These are phyloP conservation scores for Blastobotrys elegans DNA, from an alignment of 1,139 yeast genomes.

Conservation along the genomic window DNA sequence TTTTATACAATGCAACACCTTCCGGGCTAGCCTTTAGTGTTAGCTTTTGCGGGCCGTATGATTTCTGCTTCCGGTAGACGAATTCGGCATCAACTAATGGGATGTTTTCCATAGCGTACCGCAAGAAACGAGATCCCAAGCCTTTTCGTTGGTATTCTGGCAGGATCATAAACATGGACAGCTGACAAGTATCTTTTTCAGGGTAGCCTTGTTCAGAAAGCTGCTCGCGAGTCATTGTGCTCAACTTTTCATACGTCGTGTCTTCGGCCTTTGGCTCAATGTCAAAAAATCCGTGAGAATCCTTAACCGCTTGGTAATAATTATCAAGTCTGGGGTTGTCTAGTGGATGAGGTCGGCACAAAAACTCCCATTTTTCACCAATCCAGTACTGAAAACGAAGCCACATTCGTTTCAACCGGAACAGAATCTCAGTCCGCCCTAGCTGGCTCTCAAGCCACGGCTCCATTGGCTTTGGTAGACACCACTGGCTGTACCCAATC, in stretches of 20 bases:
- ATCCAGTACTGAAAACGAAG: constrained; percentile 5
- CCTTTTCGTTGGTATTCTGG: constrained; percentile 13
- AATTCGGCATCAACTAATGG: constrained; percentile 6
- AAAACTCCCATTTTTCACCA: constrained; percentile 5
- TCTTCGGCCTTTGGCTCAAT: not conserved
- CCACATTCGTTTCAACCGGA: constrained; percentile 11
- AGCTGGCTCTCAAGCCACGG: not conserved
- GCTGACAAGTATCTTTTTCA: not conserved
- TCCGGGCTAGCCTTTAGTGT: constrained; percentile 3
- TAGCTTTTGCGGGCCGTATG: constrained; percentile 20
- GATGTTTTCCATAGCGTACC: constrained; percentile 5
- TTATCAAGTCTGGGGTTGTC: constrained; percentile 5
- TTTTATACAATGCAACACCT: not conserved
- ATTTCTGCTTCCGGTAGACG: constrained; percentile 13
- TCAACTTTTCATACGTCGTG: constrained; percentile 10
- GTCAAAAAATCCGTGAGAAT: not conserved
- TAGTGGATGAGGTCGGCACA: constrained; percentile 1
- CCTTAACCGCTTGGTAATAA: not conserved
- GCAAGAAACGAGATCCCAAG: constrained; percentile 6
- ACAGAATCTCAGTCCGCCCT: constrained; percentile 8
- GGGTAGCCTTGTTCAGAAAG: constrained; percentile 12
- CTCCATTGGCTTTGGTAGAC: not conserved
- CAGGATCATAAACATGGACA: constrained; percentile 1
- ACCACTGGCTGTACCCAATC: constrained; percentile 9
- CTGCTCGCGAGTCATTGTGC: constrained; percentile 10